phyloP scores from a whole-genome alignment of 2,329 filamentous ascomycete species.

The Penicillium sp. region DNA sequence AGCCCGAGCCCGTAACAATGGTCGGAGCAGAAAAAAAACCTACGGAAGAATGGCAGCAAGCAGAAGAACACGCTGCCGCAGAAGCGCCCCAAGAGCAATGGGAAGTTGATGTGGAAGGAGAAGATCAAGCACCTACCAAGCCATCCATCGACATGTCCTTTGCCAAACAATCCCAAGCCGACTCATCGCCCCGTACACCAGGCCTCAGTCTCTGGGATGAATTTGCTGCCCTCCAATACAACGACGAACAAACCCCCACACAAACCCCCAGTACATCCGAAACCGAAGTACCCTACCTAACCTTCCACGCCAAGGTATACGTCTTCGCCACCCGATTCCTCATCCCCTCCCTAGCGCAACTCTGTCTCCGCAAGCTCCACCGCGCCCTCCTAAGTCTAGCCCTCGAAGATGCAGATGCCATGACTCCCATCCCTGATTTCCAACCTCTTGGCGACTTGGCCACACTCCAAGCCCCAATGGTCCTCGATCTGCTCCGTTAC shows the following conservation, averaged over 20 bases:
- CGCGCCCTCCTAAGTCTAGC: constrained; percentile 35
- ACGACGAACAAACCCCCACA: constrained; percentile 21
- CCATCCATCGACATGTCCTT: constrained; percentile 39
- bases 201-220: constrained; percentile 42
- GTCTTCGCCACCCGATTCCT: constrained; percentile 45
- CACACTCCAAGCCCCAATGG: constrained; percentile 32
- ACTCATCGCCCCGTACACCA: constrained; percentile 28
- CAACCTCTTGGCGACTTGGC: constrained; percentile 24
- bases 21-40: neutral
- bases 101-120: constrained; percentile 1
- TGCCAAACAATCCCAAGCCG: constrained; percentile 35
- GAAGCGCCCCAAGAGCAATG: constrained; percentile 1
- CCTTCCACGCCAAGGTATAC: constrained; percentile 47
- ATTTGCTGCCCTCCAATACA: constrained; percentile 38
- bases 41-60: constrained; percentile 2
- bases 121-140: constrained; percentile 5
- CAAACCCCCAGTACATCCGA: neutral
- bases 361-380: constrained; percentile 43
- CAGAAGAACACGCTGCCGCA: neutral
- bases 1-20: neutral
- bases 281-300: constrained; percentile 36
- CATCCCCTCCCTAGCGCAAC: constrained; percentile 40
- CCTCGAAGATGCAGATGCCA: constrained; percentile 20
- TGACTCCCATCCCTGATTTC: constrained; percentile 13
- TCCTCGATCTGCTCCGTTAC: constrained; percentile 41